These are phyloP conservation scores for Kockovaella imperatae DNA, from an alignment of 768 basidiomycete genomes.

Conservation along the genomic window DNA sequence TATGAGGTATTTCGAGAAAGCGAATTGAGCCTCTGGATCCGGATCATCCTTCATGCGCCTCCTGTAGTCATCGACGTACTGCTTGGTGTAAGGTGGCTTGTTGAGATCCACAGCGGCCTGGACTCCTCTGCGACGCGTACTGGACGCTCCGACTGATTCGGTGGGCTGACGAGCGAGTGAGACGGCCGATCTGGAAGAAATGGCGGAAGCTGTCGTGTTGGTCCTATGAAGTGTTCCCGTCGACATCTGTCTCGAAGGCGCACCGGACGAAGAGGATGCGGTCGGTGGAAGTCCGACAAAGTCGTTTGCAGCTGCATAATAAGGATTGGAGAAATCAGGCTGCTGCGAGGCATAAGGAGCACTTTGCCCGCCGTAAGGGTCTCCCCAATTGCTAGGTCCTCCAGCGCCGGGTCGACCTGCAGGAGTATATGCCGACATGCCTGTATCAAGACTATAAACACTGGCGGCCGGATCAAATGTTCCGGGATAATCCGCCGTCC, in stretches of 20 bases:
- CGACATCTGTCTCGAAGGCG: constrained; percentile 25
- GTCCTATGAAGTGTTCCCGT: constrained; percentile 26
- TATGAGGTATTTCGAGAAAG: constrained; percentile 97
- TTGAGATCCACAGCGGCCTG: constrained; percentile 44
- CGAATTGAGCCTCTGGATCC: constrained; percentile 94
- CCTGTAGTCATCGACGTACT: constrained; percentile 96
- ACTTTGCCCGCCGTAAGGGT: constrained; percentile 8
- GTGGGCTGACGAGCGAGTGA: constrained; percentile 34
- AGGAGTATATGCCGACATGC: constrained; percentile 43
- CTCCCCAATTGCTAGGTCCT: constrained; percentile 3
- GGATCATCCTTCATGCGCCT: constrained; percentile 95
- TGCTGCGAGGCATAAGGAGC: constrained; percentile 12
- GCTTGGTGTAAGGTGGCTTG: constrained; percentile 71
- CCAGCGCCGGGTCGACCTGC: constrained; percentile 6
- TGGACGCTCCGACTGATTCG: constrained; percentile 42
- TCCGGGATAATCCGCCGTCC: constrained; percentile 17
- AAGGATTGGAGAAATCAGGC: constrained; percentile 40
- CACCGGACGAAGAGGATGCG: constrained; percentile 15
- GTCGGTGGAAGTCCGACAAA: constrained; percentile 39
- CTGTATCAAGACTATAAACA: constrained; percentile 42
- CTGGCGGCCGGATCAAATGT: constrained; percentile 25
- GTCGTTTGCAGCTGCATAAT: constrained; percentile 43
- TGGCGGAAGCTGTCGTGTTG: constrained; percentile 29
- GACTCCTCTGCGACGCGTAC: constrained; percentile 37
- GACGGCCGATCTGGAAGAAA: constrained; percentile 36